Evolutionary conservation across 495 filamentous ascomycete species (phyloP), one percentile per base, ranked within the genome.

Genomic region (Penicilliopsis zonata): DNA sequence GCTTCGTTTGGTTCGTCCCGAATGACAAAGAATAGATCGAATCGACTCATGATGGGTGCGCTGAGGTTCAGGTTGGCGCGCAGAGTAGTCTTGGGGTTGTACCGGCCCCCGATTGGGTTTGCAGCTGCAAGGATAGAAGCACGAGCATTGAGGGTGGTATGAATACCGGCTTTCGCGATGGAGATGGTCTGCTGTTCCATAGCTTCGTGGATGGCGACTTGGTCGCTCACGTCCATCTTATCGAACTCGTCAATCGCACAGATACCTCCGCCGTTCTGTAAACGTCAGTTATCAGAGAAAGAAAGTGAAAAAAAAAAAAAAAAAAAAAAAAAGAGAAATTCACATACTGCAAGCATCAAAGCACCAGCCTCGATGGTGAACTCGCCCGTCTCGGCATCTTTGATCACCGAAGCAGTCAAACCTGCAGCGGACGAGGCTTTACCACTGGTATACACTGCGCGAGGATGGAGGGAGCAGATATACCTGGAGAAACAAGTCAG

Each of bases 111-210:
- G 5, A 99, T 86, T 0, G 90, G 90, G 52, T 99, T 99, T 8
- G 90, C 90, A 0, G 90, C 90, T 1, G 90, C 90, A 16, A 99
- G 78, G 50, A 99, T 99, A 9, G 78, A 85, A 3, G 90, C 95
- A 17, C 90, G 67, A 1, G 90, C 90, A 45, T 96, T 99, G 24
- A 99, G 76, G 0, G 90, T 99, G 2, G 90, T 93, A 52, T 99
- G 90, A 39, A 99, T 99, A 47, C 90, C 90, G 3, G 90, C 90
- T 50, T 99, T 99, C 37, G 90, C 90, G 53, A 99, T 99, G 13
- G 88, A 95, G 44, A 99, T 99, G 13, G 90, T 99, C 63, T 99
- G 90, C 61, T 99, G 90, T 70, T 99, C 90, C 90, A 99, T 99
- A 34, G 92, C 92, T 72, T 99, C 90, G 73, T 99, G 90, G 55